Base-by-base conservation (phyloP, 495 filamentous ascomycete species). In the Penicillium crystallinum region DNA sequence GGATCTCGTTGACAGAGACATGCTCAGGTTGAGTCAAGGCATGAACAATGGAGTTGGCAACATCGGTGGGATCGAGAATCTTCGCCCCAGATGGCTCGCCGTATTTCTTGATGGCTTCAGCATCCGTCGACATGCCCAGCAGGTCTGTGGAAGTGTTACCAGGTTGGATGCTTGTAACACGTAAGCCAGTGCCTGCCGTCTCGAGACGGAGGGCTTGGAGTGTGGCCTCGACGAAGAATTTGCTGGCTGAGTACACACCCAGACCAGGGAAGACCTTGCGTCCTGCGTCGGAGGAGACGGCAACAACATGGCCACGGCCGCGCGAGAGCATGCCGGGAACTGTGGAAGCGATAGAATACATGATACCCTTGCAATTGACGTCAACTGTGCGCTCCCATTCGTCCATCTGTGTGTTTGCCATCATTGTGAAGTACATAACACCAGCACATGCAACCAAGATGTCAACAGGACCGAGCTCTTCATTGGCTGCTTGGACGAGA, bases 361-460 rank as follows among this genome's bases (percentile, higher is more conserved):
- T 63, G 10, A 88, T 70, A 49, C 83, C 84, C 62, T 86, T 86
- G 77, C 83, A 86, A 65, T 87, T 87, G 29, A 87, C 82, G 49
- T 87, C 83, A 15, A 85, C 82, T 2, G 82, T 87, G 34, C 79
- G 79, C 47, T 87, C 81, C 83, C 84, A 88, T 49, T 88, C 78
- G 4, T 85, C 81, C 6, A 61, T 77, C 49, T 84, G 72, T 21
- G 65, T 71, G 59, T 88, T 86, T 4, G 80, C 77, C 83, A 88
- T 87, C 78, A 87, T 81, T 14, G 83, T 86, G 66, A 80, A 88
- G 65, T 88, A 88, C 84, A 88, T 88, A 49, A 88, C 84, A 12
- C 83, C 84, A 0, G 84, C 83, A 63, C 81, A 85, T n/a, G 77
- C 75, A 23, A 88, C 77, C 8, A 88, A 68, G 44, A 86, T 83